Base-by-base conservation (phyloP, 1,139 yeast genomes). In the Yamadazyma siamensis region DNA sequence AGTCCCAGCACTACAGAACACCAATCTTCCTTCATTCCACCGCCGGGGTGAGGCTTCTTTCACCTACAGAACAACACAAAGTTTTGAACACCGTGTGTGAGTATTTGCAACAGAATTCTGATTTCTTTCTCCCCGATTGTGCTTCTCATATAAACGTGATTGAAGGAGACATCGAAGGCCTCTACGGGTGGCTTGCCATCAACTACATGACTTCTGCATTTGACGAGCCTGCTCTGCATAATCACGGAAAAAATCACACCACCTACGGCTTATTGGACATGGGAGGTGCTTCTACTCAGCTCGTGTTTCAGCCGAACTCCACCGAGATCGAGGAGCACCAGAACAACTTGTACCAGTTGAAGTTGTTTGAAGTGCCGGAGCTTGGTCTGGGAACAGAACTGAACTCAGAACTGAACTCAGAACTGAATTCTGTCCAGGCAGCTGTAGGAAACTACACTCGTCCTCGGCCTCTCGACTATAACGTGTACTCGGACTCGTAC, bases 271-370 rank as follows among this genome's bases (percentile, higher is more conserved):
- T 85, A 21, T 54, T 86, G 38, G 94, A 85, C 43, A 80, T 86
- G 88, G 95, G 95, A 4, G 95, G 95, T 0, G 94, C 94, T 0
- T 81, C 91, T 2, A 80, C 94, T 1, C 95, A 86, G 50, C 76
- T 86, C 21, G 85, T 87, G 1, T 85, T 83, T 51, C 83, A 77
- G 42, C 94, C 94, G 0, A 74, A 75, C 44, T 36, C 58, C 13
- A 64, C 80, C 0, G 85, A 80, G 40, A 59, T 65, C 10, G 59
- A 54, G 5, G 75, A 74, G 34, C 82, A 80, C 43, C 52, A 62
- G 31, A 76, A 77, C 33, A 75, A 73, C 30, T 54, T 84, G 34
- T 75, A 72, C 46, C 60, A 61, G 22, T 54, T 85, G 3, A 62
- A 65, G 13, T 56, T 84, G 26, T 60, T 74, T 19, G 59, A 67